Percentiles rank a stretch among this genome's conserved stretches.
phyloP scores from a whole-genome alignment of 257 asterid genomes.

The Dorcoceras hygrometricum region DNA sequence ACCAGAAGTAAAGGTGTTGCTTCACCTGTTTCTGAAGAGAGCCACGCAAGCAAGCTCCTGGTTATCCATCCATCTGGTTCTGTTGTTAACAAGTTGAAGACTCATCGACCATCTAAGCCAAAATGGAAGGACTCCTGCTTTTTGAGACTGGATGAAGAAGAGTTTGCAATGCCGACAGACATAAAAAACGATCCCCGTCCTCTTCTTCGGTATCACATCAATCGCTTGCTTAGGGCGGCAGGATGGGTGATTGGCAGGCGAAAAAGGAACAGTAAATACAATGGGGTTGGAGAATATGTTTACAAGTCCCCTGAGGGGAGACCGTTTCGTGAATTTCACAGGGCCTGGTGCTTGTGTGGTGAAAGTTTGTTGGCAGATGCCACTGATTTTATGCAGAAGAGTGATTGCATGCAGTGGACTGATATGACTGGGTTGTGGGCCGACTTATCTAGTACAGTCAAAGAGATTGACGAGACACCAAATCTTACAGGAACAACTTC shows the following conservation, averaged over 20 bases:
- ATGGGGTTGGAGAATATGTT: slow-evolving; percentile 86
- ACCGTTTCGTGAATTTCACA: slow-evolving; percentile 88
- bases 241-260: slow-evolving; percentile 99
- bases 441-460: slow-evolving; percentile 56
- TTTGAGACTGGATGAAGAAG: slow-evolving; percentile 65
- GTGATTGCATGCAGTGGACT: slow-evolving; percentile 61
- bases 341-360: slow-evolving; percentile 90
- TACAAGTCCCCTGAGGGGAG: slow-evolving; percentile 89
- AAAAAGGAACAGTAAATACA: slow-evolving; percentile 68
- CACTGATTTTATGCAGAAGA: slow-evolving; percentile 35
- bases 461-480: slow-evolving; percentile 61
- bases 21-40: slow-evolving; percentile 91
- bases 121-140: slow-evolving; percentile 94
- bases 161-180: slow-evolving; percentile 62
- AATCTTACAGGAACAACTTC: slow-evolving; percentile 48
- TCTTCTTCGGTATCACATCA: slow-evolving; percentile 86
- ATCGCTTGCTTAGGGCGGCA: slow-evolving; percentile 75
- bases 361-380: slow-evolving; percentile 58
- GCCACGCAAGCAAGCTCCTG: slow-evolving; percentile 64
- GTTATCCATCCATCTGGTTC: slow-evolving; percentile 37
- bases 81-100: slow-evolving; percentile 35
- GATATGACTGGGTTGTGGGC: slow-evolving; percentile 64
- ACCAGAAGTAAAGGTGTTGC: slow-evolving; percentile 41
- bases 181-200: slow-evolving; percentile 91
- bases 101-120: slow-evolving; percentile 54